Evolutionary conservation across 1,284 basidiomycete genomes (phyloP), one percentile per base, ranked within the genome.

Genomic region (Apiotrichum mycotoxinovorans): DNA sequence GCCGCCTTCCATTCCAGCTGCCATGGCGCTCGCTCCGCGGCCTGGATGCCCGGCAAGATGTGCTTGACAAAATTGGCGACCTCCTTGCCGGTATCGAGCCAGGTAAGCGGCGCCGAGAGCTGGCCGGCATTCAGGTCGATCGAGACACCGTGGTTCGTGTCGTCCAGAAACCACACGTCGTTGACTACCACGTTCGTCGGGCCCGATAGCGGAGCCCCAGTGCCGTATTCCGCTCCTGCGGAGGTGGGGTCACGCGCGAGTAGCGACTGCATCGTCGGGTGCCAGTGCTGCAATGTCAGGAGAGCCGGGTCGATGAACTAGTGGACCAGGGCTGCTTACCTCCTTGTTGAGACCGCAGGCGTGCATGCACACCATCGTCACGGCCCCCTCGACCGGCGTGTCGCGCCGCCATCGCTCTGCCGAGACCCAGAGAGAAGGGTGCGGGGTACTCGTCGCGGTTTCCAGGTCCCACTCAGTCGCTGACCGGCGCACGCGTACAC

Each of bases 311-410:
- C 80, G 83, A 84, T 87, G 64, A n/a, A n/a, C n/a, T 25, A 33
- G 23, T n/a, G 34, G 34, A 9, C 4, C 22, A 41, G 11, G 5
- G n/a, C 22, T 12, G 66, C 82, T 57, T 52, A 85, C 88, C 83
- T 91, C 87, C 74, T 91, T 91, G 61, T 84, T 84, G 65, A 92
- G 85, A 10, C 90, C 89, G 71, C 87, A 91, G 1, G 87, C 89
- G 67, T 91, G 89, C 10, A 83, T 82, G 43, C 88, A 76, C 59
- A 92, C 81, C 40, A 92, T 76, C 0, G 88, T 91, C 38, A 87
- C 41, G 0, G 85, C 83, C 1, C 64, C 62, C 34, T 53, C 66
- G 18, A 63, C 67, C 1, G 40, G 54, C n/a, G 46, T 25, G 10
- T 59, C 55, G 30, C 63, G 51, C 17, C 22, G 45, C 66, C 61